phyloP scores from a whole-genome alignment of 1,284 basidiomycete species.

The Xerocomus minutiporus region DNA sequence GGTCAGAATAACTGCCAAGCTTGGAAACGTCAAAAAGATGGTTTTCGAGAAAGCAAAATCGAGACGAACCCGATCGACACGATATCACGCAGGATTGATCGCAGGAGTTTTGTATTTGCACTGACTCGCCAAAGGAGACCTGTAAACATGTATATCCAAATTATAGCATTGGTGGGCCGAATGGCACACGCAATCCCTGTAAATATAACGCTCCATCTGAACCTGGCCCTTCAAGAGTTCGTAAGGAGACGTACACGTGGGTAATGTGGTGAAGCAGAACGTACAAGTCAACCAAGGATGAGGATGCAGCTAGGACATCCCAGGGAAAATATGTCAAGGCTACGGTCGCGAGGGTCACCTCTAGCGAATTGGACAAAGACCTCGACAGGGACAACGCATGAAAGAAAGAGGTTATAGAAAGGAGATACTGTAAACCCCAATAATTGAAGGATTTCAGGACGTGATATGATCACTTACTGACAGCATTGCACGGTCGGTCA shows the following conservation, averaged over 20 bases:
- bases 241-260: slow-evolving; percentile 8
- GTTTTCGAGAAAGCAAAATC: not conserved
- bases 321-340: slow-evolving; percentile 82
- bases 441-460: not conserved
- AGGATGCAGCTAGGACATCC: slow-evolving; percentile 36
- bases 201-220: slow-evolving; percentile 43
- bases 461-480: slow-evolving; percentile 50
- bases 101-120: slow-evolving; percentile 28
- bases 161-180: slow-evolving; percentile 80
- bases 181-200: slow-evolving; percentile 78
- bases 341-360: slow-evolving; percentile 79
- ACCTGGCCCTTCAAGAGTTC: slow-evolving; percentile 26
- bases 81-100: slow-evolving; percentile 37
- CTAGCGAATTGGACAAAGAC: slow-evolving; percentile 90
- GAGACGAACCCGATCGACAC: slow-evolving; percentile 42
- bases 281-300: slow-evolving; percentile 21
- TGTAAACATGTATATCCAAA: slow-evolving; percentile 74
- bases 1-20: slow-evolving; percentile 30
- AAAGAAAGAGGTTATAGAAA: slow-evolving; percentile 86
- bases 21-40: slow-evolving; percentile 13
- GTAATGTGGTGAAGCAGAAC: slow-evolving; percentile 3
- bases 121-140: slow-evolving; percentile 50
- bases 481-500: slow-evolving; percentile 38
- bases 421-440: slow-evolving; percentile 53
- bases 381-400: slow-evolving; percentile 81